These are phyloP conservation scores for Beauveria sp. DNA, from an alignment of 2,329 filamentous ascomycete genomes.

Conservation along the genomic window DNA sequence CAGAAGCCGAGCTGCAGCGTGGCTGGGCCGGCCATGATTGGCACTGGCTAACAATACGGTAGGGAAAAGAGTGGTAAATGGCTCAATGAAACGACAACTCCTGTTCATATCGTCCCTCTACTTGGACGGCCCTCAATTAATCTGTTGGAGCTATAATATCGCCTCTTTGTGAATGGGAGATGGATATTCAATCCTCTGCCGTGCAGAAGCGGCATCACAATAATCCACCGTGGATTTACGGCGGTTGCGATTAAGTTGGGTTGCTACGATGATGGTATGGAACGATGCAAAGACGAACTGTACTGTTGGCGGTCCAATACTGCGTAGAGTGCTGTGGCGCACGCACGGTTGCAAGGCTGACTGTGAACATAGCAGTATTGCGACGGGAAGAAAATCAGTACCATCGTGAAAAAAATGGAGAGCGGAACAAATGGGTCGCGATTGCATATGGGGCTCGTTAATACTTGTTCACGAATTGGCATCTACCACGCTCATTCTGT, in stretches of 20 bases:
- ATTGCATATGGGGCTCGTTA: no score
- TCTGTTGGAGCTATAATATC: no score
- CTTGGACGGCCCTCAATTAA: neutral
- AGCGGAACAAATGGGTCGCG: no score
- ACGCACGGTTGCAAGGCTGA: neutral
- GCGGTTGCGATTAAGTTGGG: neutral
- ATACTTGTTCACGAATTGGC: no score
- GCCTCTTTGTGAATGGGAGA: no score
- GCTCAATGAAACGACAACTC: neutral
- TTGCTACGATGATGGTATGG: neutral
- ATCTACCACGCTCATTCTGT: neutral
- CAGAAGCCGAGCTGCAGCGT: neutral
- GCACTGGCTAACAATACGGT: neutral
- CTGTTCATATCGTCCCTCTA: neutral
- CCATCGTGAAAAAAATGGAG: no score
- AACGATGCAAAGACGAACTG: constrained; percentile 1
- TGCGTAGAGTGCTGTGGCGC: neutral
- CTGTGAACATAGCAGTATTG: no score
- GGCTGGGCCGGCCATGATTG: neutral
- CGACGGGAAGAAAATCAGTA: no score
- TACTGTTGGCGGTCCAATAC: neutral
- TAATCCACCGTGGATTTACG: neutral
- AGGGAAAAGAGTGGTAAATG: neutral
- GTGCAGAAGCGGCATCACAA: neutral
- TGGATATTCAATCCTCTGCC: neutral